These are phyloP conservation scores for Cyberlindnera petersonii DNA, from an alignment of 805 yeast genomes.

Conservation along the genomic window DNA sequence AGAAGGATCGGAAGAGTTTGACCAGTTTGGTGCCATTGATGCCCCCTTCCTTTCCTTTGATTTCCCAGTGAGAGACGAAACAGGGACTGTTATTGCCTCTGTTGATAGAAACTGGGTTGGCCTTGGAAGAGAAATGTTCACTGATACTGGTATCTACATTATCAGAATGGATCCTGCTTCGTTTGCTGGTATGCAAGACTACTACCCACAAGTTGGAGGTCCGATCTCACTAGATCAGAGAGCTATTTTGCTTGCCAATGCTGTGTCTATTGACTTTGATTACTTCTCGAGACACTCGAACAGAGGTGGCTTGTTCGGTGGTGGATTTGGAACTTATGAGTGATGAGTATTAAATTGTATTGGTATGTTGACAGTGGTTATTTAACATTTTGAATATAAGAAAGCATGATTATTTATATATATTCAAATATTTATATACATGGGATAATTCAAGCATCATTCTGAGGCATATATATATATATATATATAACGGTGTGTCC, in stretches of 20 bases:
- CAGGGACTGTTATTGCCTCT: constrained; percentile 59
- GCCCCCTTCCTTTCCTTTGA: constrained; percentile 83
- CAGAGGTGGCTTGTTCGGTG: constrained; percentile 36
- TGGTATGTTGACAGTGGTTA: too few species aligned
- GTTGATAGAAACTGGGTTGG: constrained; percentile 97
- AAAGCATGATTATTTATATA: too few species aligned
- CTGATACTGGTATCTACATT: constrained; percentile 92
- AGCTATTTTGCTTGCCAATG: constrained; percentile 81
- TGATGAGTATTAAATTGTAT: too few species aligned
- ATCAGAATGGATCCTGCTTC: constrained; percentile 75
- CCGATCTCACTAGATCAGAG: constrained; percentile 71
- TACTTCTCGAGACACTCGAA: constrained; percentile 88
- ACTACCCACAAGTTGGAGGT: constrained; percentile 47
- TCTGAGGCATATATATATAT: too few species aligned
- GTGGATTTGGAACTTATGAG: constrained; percentile 14
- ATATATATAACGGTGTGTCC: too few species aligned
- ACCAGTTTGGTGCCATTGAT: constrained; percentile 85
- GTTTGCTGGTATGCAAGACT: constrained; percentile 52
- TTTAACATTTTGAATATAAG: too few species aligned
- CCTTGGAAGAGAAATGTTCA: constrained; percentile 83
- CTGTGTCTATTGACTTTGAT: constrained; percentile 91
- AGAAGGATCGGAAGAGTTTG: constrained; percentile 37
- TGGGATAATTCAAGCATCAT: too few species aligned
- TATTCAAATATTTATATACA: too few species aligned
- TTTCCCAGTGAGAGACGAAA: constrained; percentile 67